Evolutionary conservation across 78 protist species (phyloP).

Genomic region (Pelomyxa schiedti): DNA sequence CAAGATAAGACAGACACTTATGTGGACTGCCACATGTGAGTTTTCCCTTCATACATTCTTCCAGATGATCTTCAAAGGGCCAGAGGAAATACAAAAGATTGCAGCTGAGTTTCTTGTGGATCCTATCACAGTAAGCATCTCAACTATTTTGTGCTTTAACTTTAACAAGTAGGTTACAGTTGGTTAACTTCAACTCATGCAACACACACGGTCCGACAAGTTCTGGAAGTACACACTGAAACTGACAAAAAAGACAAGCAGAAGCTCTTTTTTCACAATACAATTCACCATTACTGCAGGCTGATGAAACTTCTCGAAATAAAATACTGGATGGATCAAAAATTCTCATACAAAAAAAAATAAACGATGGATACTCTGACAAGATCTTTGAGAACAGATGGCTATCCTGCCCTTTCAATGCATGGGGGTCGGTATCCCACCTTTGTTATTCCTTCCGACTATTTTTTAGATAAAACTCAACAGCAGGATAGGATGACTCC

Average conservation of each 20-base stretch:
- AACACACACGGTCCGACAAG: constrained; percentile 45
- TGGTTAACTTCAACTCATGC: constrained; percentile 30
- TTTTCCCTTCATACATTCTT: too few relatives aligned
- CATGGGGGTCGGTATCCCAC: constrained; percentile 89
- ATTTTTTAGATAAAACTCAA: too few relatives aligned
- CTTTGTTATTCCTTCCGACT: constrained; percentile 43
- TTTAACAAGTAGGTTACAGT: constrained; percentile 29
- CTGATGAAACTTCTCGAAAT: background rate
- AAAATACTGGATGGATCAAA: background rate
- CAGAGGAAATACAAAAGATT: too few relatives aligned
- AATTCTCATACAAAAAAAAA: constrained; percentile 51
- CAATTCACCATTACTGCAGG: too few relatives aligned
- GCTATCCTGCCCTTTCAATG: constrained; percentile 30
- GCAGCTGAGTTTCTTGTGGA: constrained; percentile 35
- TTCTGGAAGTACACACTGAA: background rate
- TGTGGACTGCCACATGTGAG: constrained; percentile 99
- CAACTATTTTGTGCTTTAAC: constrained; percentile 8
- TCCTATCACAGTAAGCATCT: constrained; percentile 1
- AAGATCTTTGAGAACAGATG: background rate
- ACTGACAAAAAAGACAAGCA: constrained; percentile 3
- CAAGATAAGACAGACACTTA: constrained; percentile 96
- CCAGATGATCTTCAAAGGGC: too few relatives aligned
- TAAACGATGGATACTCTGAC: constrained; percentile 17
- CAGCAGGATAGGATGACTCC: constrained; percentile 16
- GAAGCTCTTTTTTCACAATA: too few relatives aligned